These are phyloP conservation scores for Plasmopara viticola DNA, from an alignment of 352 stramenopile genomes.

Conservation along the genomic window DNA sequence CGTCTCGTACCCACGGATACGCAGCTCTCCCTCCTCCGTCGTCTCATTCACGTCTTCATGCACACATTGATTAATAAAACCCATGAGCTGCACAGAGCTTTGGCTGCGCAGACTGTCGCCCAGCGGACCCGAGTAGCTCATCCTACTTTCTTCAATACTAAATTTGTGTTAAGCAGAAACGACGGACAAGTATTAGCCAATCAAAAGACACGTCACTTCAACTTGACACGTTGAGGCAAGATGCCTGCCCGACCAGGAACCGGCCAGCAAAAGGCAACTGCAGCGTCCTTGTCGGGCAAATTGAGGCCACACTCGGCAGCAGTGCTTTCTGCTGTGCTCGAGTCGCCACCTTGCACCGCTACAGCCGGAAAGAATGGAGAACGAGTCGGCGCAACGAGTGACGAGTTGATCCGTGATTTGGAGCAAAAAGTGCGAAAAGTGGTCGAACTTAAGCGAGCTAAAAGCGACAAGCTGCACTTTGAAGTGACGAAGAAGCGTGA, in stretches of 20 bases:
- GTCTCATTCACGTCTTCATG: conserved; percentile 38
- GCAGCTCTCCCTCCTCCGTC: conserved; percentile 61
- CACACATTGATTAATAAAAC: conserved; percentile 65
- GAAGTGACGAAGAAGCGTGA: conserved; percentile 57
- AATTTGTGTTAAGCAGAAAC: background rate
- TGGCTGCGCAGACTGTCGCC: conserved; percentile 46
- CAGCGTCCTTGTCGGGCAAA: conserved; percentile 20
- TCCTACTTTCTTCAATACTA: background rate
- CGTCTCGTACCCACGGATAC: conserved; percentile 67
- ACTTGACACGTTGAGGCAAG: conserved; percentile 4
- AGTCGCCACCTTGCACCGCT: conserved; percentile 7
- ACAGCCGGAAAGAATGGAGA: conserved; percentile 27
- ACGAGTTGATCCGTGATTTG: conserved; percentile 71
- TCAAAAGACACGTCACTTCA: conserved; percentile 7
- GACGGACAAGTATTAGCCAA: conserved; percentile 4
- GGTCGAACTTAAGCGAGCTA: conserved; percentile 66
- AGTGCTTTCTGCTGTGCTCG: conserved; percentile 13
- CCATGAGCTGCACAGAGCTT: conserved; percentile 80
- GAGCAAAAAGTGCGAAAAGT: conserved; percentile 75
- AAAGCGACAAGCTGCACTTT: conserved; percentile 73
- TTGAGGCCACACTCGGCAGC: conserved; percentile 37
- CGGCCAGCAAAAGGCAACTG: conserved; percentile 9
- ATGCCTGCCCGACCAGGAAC: conserved; percentile 20
- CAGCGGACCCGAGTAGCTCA: conserved; percentile 10
- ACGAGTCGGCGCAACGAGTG: conserved; percentile 45